Evolutionary conservation across 1,139 yeast species (phyloP), one percentile per base, ranked within the genome.

Genomic region (Geotrichum europaeum): DNA sequence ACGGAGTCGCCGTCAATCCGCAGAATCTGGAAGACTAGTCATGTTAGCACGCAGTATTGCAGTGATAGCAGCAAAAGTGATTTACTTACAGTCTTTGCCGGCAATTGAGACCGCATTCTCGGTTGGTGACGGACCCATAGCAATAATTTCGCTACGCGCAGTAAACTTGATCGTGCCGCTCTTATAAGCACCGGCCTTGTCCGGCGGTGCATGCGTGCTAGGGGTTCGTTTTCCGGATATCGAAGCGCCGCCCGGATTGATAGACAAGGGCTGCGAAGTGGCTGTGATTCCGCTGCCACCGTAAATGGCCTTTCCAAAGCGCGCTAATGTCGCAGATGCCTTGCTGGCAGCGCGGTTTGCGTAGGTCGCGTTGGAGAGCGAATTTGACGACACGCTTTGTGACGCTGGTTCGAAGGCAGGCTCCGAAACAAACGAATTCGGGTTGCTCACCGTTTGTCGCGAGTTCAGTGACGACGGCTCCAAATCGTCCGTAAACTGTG

Each of bases 221-320:
- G 47, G 47, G 9, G 18, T 40, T n/a, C 47, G 47, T 40, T 40
- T 40, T 40, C 47, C 47, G 24, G 51, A 25, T 4, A 25, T 28
- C 22, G 43, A 28, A 30, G 22, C 24, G 13, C 34, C 53, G 22
- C 53, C 25, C 12, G 34, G 18, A 9, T 25, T 24, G 10, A 25
- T 32, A n/a, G 32, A 32, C 34, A 25, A 10, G n/a, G 52, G 15
- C 20, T 49, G 36, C 34, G 30, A 40, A 4, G 47, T 40, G 13
- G 25, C 22, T 13, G 53, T 32, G 18, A 15, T 20, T 12, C 20
- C 20, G 24, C 32, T 13, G 32, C 66, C 58, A 20, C 69, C 68
- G 53, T 68, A 70, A 15, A 72, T 58, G 34, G 72, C 73, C 54
- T 71, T 70, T 24, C 74, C 74, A 24, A 72, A 65, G 54, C 74